phyloP scores from a whole-genome alignment of 495 filamentous ascomycete genomes.

The Endocarpon pusillum region DNA sequence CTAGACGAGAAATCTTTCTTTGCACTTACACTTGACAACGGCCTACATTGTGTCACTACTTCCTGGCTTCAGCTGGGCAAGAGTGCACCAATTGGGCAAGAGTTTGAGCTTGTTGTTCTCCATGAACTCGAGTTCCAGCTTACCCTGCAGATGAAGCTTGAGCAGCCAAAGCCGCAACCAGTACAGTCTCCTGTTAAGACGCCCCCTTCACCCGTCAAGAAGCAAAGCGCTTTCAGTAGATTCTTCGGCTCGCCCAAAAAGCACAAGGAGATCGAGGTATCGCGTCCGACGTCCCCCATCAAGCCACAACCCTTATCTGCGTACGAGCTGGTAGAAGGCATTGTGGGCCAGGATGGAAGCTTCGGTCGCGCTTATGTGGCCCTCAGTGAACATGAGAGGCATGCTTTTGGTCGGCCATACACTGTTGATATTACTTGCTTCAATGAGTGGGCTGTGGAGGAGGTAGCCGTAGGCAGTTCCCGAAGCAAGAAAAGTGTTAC shows the following conservation, averaged over 20 bases:
- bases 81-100: slow-evolving; percentile 88
- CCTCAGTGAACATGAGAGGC: slow-evolving; percentile 75
- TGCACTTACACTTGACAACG: slow-evolving; percentile 88
- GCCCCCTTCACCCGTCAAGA: slow-evolving; percentile 44
- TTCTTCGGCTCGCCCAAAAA: slow-evolving; percentile 91
- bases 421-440: slow-evolving; percentile 80
- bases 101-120: slow-evolving; percentile 93
- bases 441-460: slow-evolving; percentile 95
- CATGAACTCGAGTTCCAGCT: slow-evolving; percentile 95
- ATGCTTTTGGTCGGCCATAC: slow-evolving; percentile 72
- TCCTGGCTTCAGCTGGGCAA: slow-evolving; percentile 86
- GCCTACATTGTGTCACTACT: slow-evolving; percentile 92
- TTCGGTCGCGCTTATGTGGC: slow-evolving; percentile 87
- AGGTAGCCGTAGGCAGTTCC: slow-evolving; percentile 75
- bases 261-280: slow-evolving; percentile 78
- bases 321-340: slow-evolving; percentile 73
- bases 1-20: slow-evolving; percentile 81
- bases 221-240: slow-evolving; percentile 72
- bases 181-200: slow-evolving; percentile 32
- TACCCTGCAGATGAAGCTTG: slow-evolving; percentile 86
- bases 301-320: slow-evolving; percentile 28
- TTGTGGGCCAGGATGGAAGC: slow-evolving; percentile 79
- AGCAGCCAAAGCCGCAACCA: slow-evolving; percentile 38
- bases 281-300: slow-evolving; percentile 18
- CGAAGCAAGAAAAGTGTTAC: slow-evolving; percentile 44